These are phyloP conservation scores for Solanum aculeatissimum DNA, from an alignment of 305 asterid species.

Conservation along the genomic window DNA sequence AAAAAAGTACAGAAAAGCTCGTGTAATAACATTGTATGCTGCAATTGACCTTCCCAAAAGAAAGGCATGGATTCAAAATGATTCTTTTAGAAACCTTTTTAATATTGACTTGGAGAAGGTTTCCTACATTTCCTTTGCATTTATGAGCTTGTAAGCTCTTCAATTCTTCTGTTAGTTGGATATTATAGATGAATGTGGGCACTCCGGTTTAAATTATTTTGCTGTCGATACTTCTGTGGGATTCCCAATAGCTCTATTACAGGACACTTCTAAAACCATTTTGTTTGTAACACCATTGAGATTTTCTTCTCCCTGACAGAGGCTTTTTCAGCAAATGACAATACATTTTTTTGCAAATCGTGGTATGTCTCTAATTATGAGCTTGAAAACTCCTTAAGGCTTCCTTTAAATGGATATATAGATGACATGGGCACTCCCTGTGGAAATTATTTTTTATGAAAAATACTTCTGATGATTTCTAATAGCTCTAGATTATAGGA, in stretches of 20 bases:
- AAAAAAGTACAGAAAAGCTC: neutral
- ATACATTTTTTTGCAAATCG: neutral
- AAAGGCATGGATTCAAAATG: neutral
- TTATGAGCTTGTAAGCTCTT: neutral
- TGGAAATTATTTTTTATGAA: neutral
- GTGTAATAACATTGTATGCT: neutral
- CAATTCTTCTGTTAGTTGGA: neutral
- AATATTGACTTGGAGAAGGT: neutral
- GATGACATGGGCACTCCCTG: neutral
- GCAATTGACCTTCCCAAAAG: neutral
- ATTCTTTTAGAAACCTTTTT: neutral
- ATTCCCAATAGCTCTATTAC: neutral
- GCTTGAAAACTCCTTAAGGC: neutral
- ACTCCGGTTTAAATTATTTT: neutral
- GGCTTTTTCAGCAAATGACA: neutral
- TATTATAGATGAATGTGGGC: neutral
- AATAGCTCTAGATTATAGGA: neutral
- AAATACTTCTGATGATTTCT: neutral
- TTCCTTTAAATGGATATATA: neutral
- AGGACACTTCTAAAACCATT: neutral
- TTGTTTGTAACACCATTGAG: neutral
- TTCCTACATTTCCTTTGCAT: neutral
- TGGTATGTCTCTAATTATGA: neutral
- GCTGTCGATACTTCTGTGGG: neutral
- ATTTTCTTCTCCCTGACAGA: neutral